Evolutionary conservation across 2,329 filamentous ascomycete species (phyloP), one percentile per base, ranked within the genome.

Genomic region (Pseudofabraea citricarpa): DNA sequence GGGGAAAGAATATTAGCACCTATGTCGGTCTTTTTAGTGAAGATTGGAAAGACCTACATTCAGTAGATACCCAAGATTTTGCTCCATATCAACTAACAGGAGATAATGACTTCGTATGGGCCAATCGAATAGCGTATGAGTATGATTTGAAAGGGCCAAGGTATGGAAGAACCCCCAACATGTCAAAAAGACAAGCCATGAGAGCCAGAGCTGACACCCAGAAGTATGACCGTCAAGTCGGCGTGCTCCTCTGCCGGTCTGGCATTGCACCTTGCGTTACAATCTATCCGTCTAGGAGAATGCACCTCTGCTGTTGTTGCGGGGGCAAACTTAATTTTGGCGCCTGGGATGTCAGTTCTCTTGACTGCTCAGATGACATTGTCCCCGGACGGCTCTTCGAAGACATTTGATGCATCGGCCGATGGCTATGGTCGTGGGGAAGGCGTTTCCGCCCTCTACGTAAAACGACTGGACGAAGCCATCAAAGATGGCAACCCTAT

Each of bases 371-470:
- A 36, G 21, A 40, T 44, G 13, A 32, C 40, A n/a, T 12, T 46
- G 8, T 41, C 49, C 5, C 36, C 42, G 7, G 56, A 61, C 24
- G 56, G 60, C 2, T 49, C 41, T 16, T 76, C 72, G 37, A 76
- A 71, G 47, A 73, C 72, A 2, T 82, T 79, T 49, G 79, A 83
- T 47, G 48, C 60, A 6, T 51, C 57, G 2, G 81, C 78, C 16
- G 74, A 79, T 47, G 81, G 81, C 1, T 85, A 84, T 52, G 77
- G 73, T 0, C 68, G 79, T 26, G 80, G 79, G 1, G 81, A 85
- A 52, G 81, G 79, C 1, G 66, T 77, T 19, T 76, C 70, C 0
- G 68, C 76, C 9, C 59, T 84, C 2, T 53, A 83, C 3, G 55
- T 85, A 36, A 84, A 84, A 59, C 69, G 70, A 2, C 61, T 83